phyloP scores from a whole-genome alignment of 2,329 filamentous ascomycete genomes.

The Xylogone sp. region DNA sequence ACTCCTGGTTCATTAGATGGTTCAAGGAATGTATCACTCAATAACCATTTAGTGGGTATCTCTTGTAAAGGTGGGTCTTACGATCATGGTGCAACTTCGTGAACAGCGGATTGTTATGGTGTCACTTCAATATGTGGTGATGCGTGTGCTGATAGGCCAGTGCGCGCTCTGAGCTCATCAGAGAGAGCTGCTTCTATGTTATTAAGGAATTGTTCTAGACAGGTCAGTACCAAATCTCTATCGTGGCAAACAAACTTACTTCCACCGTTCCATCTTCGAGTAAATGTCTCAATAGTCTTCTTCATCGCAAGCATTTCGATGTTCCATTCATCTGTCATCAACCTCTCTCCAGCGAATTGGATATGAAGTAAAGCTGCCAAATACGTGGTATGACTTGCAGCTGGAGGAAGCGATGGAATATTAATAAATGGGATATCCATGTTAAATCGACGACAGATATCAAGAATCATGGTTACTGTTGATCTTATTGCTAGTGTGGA shows the following conservation, averaged over 20 bases:
- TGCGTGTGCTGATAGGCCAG: not conserved
- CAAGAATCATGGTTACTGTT: slow-evolving; percentile 17
- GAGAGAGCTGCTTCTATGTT: not conserved
- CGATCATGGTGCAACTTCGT: too few relatives aligned
- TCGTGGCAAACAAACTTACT: slow-evolving; percentile 10
- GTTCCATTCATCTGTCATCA: slow-evolving; percentile 13
- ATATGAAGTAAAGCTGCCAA: slow-evolving; percentile 17
- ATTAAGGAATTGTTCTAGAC: not conserved
- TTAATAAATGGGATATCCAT: slow-evolving; percentile 17
- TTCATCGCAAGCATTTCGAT: slow-evolving; percentile 14
- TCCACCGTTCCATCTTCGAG: slow-evolving; percentile 17
- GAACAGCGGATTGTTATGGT: too few relatives aligned
- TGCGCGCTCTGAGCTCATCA: not conserved
- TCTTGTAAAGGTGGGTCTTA: too few relatives aligned
- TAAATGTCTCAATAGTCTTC: slow-evolving; percentile 14
- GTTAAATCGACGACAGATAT: slow-evolving; percentile 15
- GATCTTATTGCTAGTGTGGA: slow-evolving; percentile 15
- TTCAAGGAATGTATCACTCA: too few relatives aligned
- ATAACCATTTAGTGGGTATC: too few relatives aligned
- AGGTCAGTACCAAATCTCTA: not conserved
- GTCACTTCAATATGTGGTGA: too few relatives aligned
- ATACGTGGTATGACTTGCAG: slow-evolving; percentile 16
- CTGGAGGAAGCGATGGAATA: slow-evolving; percentile 14
- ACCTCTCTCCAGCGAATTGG: slow-evolving; percentile 13
- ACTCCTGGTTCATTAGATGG: too few relatives aligned